Conservation (phyloP, 805 yeast genomes). For the Saccharomycopsis selenospora region DNA sequence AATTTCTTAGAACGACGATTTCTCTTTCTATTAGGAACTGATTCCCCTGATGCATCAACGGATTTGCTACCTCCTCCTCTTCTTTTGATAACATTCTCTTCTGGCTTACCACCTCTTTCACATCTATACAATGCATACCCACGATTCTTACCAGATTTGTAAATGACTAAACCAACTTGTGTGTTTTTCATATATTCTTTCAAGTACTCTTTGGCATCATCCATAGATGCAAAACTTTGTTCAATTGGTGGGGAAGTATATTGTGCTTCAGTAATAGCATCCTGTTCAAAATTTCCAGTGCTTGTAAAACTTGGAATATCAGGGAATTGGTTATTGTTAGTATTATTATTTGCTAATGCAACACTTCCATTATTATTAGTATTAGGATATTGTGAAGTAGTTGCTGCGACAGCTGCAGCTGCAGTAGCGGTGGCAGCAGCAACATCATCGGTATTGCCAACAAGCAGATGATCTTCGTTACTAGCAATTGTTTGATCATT, state of each 20-base stretch:
- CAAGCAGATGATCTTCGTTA: too few species aligned
- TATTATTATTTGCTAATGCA: too few species aligned
- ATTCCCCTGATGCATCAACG: background rate
- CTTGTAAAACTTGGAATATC: too few species aligned
- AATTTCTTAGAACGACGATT: slow-evolving; percentile 16
- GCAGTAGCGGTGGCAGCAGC: slow-evolving; percentile 3
- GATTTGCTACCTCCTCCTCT: background rate
- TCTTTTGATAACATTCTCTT: slow-evolving; percentile 17
- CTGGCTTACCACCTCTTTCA: slow-evolving; percentile 21
- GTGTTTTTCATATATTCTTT: slow-evolving; percentile 14
- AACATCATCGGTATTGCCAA: background rate
- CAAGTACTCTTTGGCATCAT: slow-evolving; percentile 18
- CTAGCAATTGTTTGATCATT: too few species aligned
- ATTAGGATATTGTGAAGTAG: too few species aligned
- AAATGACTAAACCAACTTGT: slow-evolving; percentile 18
- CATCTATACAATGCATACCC: slow-evolving; percentile 22
- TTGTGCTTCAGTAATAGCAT: background rate
- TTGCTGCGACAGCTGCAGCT: background rate
- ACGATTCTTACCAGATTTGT: slow-evolving; percentile 21
- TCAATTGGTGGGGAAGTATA: slow-evolving; percentile 14
- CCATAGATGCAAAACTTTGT: slow-evolving; percentile 17
- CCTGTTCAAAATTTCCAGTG: background rate
- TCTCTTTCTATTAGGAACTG: slow-evolving; percentile 10
- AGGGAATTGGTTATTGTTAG: too few species aligned
- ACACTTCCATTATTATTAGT: too few species aligned